A percentile compares a stretch with the other conserved stretches of the same genome.
Conservation (phyloP, 495 filamentous ascomycete species). For the Penicillium steckii region DNA sequence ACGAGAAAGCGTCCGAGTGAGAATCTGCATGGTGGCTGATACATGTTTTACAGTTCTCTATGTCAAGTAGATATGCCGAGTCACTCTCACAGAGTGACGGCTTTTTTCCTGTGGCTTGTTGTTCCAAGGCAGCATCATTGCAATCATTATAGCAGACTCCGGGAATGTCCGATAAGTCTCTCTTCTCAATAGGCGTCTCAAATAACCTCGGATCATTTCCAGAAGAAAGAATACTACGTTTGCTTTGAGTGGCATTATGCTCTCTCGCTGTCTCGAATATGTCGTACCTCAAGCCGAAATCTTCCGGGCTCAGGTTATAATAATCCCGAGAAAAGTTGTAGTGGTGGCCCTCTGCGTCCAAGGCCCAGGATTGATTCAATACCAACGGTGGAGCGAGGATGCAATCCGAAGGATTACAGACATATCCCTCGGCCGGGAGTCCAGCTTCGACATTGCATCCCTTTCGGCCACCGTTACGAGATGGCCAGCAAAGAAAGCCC, state of each 20-base stretch:
- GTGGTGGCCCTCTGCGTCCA: slow-evolving; percentile 28
- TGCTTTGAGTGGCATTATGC: background rate
- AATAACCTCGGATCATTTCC: background rate
- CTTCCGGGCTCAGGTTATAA: slow-evolving; percentile 61
- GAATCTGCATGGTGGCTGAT: slow-evolving; percentile 6
- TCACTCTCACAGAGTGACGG: slow-evolving; percentile 39
- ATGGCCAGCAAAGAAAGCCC: slow-evolving; percentile 55
- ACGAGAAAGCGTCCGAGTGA: slow-evolving; percentile 4
- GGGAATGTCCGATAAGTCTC: slow-evolving; percentile 24
- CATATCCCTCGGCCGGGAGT: slow-evolving; percentile 50
- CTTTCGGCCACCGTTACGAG: slow-evolving; percentile 22
- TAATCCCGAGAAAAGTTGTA: slow-evolving; percentile 54
- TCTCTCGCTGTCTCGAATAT: slow-evolving; percentile 47
- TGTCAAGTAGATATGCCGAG: slow-evolving; percentile 39
- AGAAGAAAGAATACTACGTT: background rate
- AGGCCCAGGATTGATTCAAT: slow-evolving; percentile 28
- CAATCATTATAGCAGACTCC: slow-evolving; percentile 53
- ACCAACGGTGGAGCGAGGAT: slow-evolving; percentile 37
- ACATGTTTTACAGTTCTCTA: slow-evolving; percentile 36
- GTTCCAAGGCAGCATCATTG: slow-evolving; percentile 48
- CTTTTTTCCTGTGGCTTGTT: slow-evolving; percentile 44
- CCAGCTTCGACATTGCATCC: slow-evolving; percentile 55
- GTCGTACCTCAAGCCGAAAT: slow-evolving; percentile 60
- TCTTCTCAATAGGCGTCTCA: slow-evolving; percentile 3
- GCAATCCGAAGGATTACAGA: slow-evolving; percentile 57